Base-by-base conservation (phyloP, 2,329 filamentous ascomycete genomes). In the Escovopsis weberi region DNA sequence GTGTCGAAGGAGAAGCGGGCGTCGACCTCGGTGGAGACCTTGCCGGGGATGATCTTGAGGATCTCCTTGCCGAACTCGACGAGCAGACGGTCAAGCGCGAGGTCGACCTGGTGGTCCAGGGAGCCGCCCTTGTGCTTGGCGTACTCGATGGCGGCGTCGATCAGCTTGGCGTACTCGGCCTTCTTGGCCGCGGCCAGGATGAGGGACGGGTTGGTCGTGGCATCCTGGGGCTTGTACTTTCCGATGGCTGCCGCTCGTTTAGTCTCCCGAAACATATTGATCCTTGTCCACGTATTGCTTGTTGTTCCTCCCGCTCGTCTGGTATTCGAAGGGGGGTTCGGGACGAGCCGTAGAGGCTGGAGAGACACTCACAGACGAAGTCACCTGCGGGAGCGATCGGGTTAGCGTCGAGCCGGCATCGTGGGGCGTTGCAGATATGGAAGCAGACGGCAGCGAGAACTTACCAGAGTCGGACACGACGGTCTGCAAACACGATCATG, bases 211-310 rank as follows among this genome's bases (percentile, higher is more conserved):
- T 98, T 98, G 73, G 91, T 98, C 66, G 91, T 98, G 61, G 91
- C 91, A 85, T 98, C 91, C 76, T 98, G 88, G 52, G 91, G 91
- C 80, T 94, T 94, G 81, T 98, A 98, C 75, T 96, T 95, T 74
- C 75, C 88, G 66, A 98, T 98, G 67, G 88, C 88, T 79, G 69
- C 12, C 64, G 53, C 67, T 66, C 38, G 45, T 12, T n/a, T 12
- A 60, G 57, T 48, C 48, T 51, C 23, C 38, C 26, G n/a, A n/a
- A n/a, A n/a, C n/a, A n/a, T n/a, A n/a, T n/a, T n/a, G n/a, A n/a
- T n/a, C n/a, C n/a, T n/a, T n/a, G n/a, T n/a, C n/a, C n/a, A n/a
- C n/a, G n/a, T n/a, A n/a, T n/a, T n/a, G n/a, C n/a, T n/a, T n/a
- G n/a, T n/a, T n/a, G n/a, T n/a, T n/a, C n/a, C n/a, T n/a, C n/a